Percentiles rank a stretch among this genome's conserved stretches.
Conservation (phyloP, 352 stramenopile species). For the Globisporangium emineosum region DNA sequence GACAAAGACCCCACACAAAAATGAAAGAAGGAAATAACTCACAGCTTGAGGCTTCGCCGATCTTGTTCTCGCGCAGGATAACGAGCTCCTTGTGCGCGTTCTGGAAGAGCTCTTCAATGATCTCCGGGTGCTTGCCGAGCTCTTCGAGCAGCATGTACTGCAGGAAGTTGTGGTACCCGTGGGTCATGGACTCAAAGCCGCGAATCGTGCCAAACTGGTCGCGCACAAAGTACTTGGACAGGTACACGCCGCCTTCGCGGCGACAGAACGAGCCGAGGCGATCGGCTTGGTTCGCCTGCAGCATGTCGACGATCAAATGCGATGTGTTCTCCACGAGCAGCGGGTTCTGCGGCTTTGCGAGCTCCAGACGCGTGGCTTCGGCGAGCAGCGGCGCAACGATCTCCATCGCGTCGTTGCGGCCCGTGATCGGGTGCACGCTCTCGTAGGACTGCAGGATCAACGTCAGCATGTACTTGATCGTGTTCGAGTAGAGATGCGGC, state of each 20-base stretch:
- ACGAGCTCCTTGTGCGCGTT: conserved; percentile 64
- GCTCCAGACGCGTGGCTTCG: conserved; percentile 43
- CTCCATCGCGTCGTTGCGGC: conserved; percentile 86
- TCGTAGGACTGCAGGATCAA: conserved; percentile 87
- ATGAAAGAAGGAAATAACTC: conserved; percentile 6
- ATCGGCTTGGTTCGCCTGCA: conserved; percentile 85
- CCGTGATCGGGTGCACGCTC: conserved; percentile 85
- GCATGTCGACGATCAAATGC: conserved; percentile 81
- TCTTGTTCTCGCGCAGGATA: conserved; percentile 42
- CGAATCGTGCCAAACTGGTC: conserved; percentile 88
- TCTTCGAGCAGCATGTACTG: conserved; percentile 88
- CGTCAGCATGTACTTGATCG: conserved; percentile 89
- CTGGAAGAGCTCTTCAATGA: conserved; percentile 65
- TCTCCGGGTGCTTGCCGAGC: conserved; percentile 66
- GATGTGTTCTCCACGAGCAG: conserved; percentile 72
- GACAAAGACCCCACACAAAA: neutral
- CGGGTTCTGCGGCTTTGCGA: conserved; percentile 35
- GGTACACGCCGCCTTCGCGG: conserved; percentile 74
- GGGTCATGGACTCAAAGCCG: conserved; percentile 83
- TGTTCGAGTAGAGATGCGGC: conserved; percentile 84
- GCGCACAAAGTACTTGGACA: conserved; percentile 88
- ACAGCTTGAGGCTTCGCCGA: conserved; percentile 55
- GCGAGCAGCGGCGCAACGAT: conserved; percentile 65
- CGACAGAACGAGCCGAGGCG: conserved; percentile 78
- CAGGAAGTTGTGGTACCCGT: conserved; percentile 89